These are phyloP conservation scores for Pseudogymnoascus sp. DNA, from an alignment of 2,329 filamentous ascomycete species.

Conservation along the genomic window DNA sequence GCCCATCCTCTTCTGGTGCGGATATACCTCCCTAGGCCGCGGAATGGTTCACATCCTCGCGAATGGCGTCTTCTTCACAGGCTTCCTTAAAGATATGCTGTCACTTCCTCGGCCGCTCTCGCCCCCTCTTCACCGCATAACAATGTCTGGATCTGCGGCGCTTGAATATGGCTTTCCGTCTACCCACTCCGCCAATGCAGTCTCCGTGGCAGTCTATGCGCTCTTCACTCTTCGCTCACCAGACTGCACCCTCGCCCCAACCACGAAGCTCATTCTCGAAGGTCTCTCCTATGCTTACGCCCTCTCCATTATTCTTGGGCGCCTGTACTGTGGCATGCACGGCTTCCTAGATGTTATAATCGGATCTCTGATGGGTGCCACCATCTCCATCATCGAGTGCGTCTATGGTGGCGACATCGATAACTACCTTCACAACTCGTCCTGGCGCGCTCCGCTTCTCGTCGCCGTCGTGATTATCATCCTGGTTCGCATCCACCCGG, in stretches of 20 bases:
- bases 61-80: constrained; percentile 75
- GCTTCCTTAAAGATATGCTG: constrained; percentile 88
- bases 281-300: constrained; percentile 74
- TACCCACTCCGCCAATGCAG: constrained; percentile 93
- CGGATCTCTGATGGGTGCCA: constrained; percentile 68
- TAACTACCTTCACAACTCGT: constrained; percentile 58
- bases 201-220: constrained; percentile 83
- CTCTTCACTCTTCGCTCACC: constrained; percentile 62
- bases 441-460: constrained; percentile 56
- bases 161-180: constrained; percentile 97
- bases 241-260: constrained; percentile 52
- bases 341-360: constrained; percentile 86
- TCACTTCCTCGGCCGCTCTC: constrained; percentile 88
- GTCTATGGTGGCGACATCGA: constrained; percentile 58
- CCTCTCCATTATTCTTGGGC: constrained; percentile 78
- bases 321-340: constrained; percentile 97
- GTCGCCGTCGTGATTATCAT: constrained; percentile 61
- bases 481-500: constrained; percentile 82
- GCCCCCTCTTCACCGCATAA: constrained; percentile 86
- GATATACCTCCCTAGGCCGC: constrained; percentile 67
- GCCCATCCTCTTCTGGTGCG: constrained; percentile 95
- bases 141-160: constrained; percentile 91
- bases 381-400: constrained; percentile 53
- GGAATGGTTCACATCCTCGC: constrained; percentile 70
- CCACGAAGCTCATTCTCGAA: constrained; percentile 57